Evolutionary conservation across 139 green algal species (phyloP).

Genomic region (Ulvella scutata): DNA sequence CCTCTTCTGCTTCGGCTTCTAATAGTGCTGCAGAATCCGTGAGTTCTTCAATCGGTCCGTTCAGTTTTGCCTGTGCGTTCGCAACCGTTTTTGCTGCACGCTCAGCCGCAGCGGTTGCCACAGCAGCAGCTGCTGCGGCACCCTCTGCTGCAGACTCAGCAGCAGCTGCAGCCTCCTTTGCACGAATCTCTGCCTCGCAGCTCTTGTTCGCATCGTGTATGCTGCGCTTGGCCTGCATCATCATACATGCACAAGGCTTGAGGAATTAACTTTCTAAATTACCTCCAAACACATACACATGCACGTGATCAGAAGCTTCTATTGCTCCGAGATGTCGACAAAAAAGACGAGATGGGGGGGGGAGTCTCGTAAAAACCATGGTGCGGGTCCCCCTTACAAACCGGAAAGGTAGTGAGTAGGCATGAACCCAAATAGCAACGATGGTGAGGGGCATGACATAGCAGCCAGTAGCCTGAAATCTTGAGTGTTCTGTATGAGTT

Average conservation of each 20-base stretch:
- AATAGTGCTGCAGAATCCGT: constrained; percentile 12
- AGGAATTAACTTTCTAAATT: too few species aligned
- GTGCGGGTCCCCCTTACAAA: too few species aligned
- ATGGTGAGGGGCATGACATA: too few species aligned
- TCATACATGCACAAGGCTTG: constrained; percentile 21
- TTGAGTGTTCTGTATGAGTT: too few species aligned
- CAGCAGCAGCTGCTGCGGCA: constrained; percentile 25
- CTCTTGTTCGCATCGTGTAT: constrained; percentile 17
- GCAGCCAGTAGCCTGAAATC: too few species aligned
- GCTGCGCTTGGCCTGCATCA: constrained; percentile 20
- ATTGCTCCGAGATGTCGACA: too few species aligned
- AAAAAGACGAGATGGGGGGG: too few species aligned
- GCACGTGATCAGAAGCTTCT: too few species aligned
- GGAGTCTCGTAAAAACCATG: too few species aligned
- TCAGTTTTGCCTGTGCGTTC: constrained; percentile 22
- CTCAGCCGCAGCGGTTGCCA: constrained; percentile 12
- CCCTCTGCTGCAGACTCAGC: constrained; percentile 26
- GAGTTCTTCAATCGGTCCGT: constrained; percentile 8
- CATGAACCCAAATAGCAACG: too few species aligned
- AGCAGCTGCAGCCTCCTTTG: constrained; percentile 17
- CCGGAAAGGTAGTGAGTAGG: too few species aligned
- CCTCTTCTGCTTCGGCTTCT: neutral
- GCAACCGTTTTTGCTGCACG: constrained; percentile 23
- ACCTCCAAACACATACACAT: too few species aligned
- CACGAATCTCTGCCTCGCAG: neutral